Evolutionary conservation across 179 eudicot species (phyloP), one percentile per base, ranked within the genome.

Genomic region (Corrigiola litoralis): DNA sequence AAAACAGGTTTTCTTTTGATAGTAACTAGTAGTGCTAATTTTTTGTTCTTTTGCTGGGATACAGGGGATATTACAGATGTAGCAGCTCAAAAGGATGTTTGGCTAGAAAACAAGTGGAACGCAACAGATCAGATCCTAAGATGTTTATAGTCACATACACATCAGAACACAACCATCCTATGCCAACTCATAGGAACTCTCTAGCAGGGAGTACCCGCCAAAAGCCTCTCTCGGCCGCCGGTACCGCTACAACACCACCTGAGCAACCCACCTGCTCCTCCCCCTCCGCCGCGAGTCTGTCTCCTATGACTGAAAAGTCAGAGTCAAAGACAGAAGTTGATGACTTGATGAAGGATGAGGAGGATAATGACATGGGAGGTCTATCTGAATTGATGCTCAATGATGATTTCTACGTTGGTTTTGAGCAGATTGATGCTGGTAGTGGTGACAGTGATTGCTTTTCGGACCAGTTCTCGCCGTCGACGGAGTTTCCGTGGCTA

Each of bases 131-230:
- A 61, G 81, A 77, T 55, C 81, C 81, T 4, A 73, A 69, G 66
- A 73, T 77, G 78, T 77, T 77, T 72, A 73, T 77, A 18, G 75
- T 77, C 34, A 77, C 81, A n/a, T 77, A 77, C 75, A 77, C 81
- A 28, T 64, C 69, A 0, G 81, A 77, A n/a, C 81, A 77, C 69
- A 73, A 73, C 41, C 81, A 73, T 47, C 78, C 78, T 17, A 77
- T 77, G 78, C 81, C 81, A 18, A 77, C 78, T 11, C 81, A 77
- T 63, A 34, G 81, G 12, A 77, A 77, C 57, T 73, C 81, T 8
- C 72, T 77, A 61, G 81, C 81, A 60, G 81, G 75, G 40, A 77
- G 78, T 33, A 77, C 78, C 18, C 81, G 81, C 23, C 77, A 68
- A 29, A 77, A 77, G 28, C 40, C 74, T 6, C 23, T 41, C 44